Base-by-base conservation (phyloP, 2,329 filamentous ascomycete genomes). In the Fusarium torulosum region DNA sequence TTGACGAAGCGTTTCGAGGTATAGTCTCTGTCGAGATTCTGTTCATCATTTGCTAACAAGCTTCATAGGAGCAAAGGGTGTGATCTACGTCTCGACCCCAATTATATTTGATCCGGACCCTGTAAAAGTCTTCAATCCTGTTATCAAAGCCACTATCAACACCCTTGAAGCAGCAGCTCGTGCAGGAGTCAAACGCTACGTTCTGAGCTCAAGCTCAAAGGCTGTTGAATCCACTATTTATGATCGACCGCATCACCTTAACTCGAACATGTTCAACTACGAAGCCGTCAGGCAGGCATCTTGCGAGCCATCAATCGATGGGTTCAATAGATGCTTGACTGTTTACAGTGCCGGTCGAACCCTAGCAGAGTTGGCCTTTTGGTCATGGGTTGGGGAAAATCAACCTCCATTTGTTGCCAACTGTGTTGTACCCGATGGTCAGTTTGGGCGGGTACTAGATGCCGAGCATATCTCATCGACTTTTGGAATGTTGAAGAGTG, bases 141-240 rank as follows among this genome's bases (percentile, higher is more conserved):
- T 51, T 2, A 17, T 43, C 1, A 43, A 51, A 15, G 35, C 19
- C 3, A 51, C 47, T 7, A 43, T 31, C 7, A 51, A 43, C 5
- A 43, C 35, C 11, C 35, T 51, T 14, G 25, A 51, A 21, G 35
- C 23, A 13, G 23, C 47, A 31, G 7, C 25, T 8, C 35, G 23
- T 3, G 35, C 47, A 14, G 35, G 35, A 21, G 35, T 51, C 10
- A 21, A 42, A 13, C 35, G 35, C 14, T 23, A 43, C 8, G 35
- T 51, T 11, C 37, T 51, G 23, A 31, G 23, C 41, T 51, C 37
- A 11, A 43, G 49, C 15, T 51, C 49, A 15, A 51, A 43, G 15
- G 49, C 37, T 6, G 49, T 51, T n/a, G 49, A 51, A 13, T 23
- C 37, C 13, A 43, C 14, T 6, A n/a, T n/a, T n/a, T 51, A 51